Evolutionary conservation across 2,329 filamentous ascomycete genomes (phyloP), one percentile per base, ranked within the genome.

Genomic region (Fusarium circinatum): DNA sequence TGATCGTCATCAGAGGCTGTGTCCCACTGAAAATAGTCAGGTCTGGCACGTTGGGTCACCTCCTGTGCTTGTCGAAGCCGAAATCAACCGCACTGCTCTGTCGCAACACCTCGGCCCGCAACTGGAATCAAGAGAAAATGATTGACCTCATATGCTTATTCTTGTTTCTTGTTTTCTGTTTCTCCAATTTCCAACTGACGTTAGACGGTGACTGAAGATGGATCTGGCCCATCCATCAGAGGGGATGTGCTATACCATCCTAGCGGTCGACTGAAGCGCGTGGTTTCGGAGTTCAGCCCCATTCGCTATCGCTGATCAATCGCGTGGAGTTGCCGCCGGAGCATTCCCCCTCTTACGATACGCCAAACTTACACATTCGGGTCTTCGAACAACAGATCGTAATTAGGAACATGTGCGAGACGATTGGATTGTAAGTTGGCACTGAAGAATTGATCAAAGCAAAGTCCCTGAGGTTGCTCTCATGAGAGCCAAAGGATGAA

Each of bases 111-210:
- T 54, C 52, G 52, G 20, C 67, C 71, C 52, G 39, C 65, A 66
- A 48, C 49, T 68, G 67, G 48, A 77, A 73, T 68, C 69, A 78
- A 77, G 55, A 77, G 64, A 77, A 72, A 71, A 57, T 70, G 76
- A 74, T 69, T 75, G 69, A 76, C 63, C 62, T 69, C 57, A 73
- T 64, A 60, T 60, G 59, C 66, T 47, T 62, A 52, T 71, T 75
- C 68, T 59, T n/a, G 28, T 49, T 51, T 36, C 34, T 34, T 41
- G 20, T 38, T 54, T 51, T 34, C 28, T 36, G 41, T 49, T 36
- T 52, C 51, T 47, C 34, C 24, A 38, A 17, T 61, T 39, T 57
- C 52, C 58, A 38, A 72, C 68, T 73, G 62, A 78, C 73, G 32
- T 57, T 65, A 69, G 63, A 65, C 62, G 56, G 68, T 70, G 65